Percentiles rank a stretch among this genome's conserved stretches.
phyloP scores from a whole-genome alignment of 192 early-diverging fungal species.

The Entomortierella chlamydospora region DNA sequence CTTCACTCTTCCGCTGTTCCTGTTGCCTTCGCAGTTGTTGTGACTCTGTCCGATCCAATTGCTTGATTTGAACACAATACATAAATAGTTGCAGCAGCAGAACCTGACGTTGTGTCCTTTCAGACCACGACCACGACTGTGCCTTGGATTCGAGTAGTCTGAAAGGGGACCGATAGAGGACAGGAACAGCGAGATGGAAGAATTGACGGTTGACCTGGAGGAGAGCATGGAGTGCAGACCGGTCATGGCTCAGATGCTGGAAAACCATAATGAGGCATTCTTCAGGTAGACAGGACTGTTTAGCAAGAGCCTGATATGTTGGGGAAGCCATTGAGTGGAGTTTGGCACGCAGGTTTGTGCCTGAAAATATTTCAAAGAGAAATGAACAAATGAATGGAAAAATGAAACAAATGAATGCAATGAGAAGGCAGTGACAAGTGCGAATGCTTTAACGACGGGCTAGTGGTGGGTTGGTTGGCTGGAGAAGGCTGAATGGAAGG shows the following conservation, averaged over 20 bases:
- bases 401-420: no score
- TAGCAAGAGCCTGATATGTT: no score
- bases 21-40: background rate
- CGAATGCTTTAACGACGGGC: no score
- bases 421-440: no score
- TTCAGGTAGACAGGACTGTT: conserved; percentile 11
- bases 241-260: conserved; percentile 10
- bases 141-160: conserved; percentile 32
- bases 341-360: background rate
- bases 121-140: conserved; percentile 24
- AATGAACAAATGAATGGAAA: background rate
- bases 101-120: conserved; percentile 35
- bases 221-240: conserved; percentile 29
- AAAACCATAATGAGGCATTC: conserved; percentile 40
- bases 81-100: conserved; percentile 35
- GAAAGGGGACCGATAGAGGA: conserved; percentile 41
- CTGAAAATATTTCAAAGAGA: background rate
- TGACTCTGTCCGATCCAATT: background rate
- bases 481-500: no score
- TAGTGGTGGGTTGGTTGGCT: no score
- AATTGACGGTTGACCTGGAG: conserved; percentile 37
- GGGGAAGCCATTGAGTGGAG: background rate
- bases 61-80: conserved; percentile 21
- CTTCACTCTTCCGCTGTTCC: background rate
- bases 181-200: conserved; percentile 21